Conservation (phyloP, 331 rosid species). For the Ulmus americana region DNA sequence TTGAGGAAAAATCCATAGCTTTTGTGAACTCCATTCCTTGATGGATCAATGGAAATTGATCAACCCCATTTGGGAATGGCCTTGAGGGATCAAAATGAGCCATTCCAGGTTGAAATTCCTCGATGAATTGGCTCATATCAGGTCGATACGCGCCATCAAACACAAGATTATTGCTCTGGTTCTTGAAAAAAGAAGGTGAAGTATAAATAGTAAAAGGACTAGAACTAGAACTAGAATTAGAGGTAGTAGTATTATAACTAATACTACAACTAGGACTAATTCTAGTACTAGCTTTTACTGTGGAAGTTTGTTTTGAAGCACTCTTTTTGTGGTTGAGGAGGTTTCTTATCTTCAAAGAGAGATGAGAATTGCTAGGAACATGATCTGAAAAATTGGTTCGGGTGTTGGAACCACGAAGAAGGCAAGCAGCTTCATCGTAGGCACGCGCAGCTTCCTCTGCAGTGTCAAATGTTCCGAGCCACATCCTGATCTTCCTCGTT, state of each 20-base stretch:
- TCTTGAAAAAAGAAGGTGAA: conserved; percentile 25
- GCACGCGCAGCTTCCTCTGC: conserved; percentile 88
- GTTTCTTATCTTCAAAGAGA: conserved; percentile 60
- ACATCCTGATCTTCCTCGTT: conserved; percentile 62
- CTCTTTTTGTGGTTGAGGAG: conserved; percentile 46
- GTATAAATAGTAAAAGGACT: conserved; percentile 13
- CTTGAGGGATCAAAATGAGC: conserved; percentile 34
- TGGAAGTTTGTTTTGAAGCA: conserved; percentile 18
- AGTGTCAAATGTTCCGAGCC: conserved; percentile 78
- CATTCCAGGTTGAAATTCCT: conserved; percentile 23
- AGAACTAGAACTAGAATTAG: neutral
- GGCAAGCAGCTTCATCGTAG: conserved; percentile 78
- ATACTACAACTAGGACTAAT: conserved; percentile 4
- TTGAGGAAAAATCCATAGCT: neutral
- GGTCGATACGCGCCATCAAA: conserved; percentile 36
- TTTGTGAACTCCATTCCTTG: conserved; percentile 20
- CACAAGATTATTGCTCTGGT: conserved; percentile 15
- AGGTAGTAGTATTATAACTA: conserved; percentile 3
- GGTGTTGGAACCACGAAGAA: conserved; percentile 69
- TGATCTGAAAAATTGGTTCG: conserved; percentile 59
- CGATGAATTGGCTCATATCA: conserved; percentile 38
- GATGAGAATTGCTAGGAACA: conserved; percentile 40
- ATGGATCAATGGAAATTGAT: conserved; percentile 23
- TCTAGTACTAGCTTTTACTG: conserved; percentile 14
- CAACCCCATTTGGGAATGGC: conserved; percentile 30